Evolutionary conservation across 2,329 filamentous ascomycete species (phyloP), one percentile per base, ranked within the genome.

Genomic region (Cladosporium velox): DNA sequence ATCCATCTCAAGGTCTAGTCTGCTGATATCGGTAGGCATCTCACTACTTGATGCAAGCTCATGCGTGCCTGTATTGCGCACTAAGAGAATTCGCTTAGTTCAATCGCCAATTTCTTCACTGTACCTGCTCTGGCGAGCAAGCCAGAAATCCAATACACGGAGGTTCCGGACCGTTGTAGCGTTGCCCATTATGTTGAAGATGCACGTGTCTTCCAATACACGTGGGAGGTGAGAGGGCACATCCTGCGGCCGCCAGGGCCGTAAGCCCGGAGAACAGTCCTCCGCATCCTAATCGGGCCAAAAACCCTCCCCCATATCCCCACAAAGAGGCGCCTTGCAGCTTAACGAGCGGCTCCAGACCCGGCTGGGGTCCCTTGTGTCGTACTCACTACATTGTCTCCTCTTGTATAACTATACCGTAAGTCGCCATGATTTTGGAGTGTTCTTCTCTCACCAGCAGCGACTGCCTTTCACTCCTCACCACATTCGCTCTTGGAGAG

Each of bases 81-180:
- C 41, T 47, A 47, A 21, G 41, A 11, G 3, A 12, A 24, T 21
- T 55, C 52, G 52, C 52, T 55, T 55, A 21, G n/a, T 34, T 18
- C 52, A 55, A 55, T 55, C 52, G 52, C 52, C 18, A 55, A 55
- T 32, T 55, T 11, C 15, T 55, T 59, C 38, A 26, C 35, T 44
- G 35, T 38, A 52, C 21, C 41, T 32, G 41, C 24, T 49, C 28
- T 49, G 59, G 28, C 59, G 41, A 62, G 59, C n/a, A 35, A 38
- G 6, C n/a, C 51, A 11, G 21, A 52, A 26, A 26, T 38, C 8
- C 35, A 30, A 35, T 47, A 38, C 18, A n/a, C 61, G 61, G 61
- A 64, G 61, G 61, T 57, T 57, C 49, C 61, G 61, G 61, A 64
- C 61, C 63, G 63, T n/a, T 65, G 38, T 59, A 49, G 63, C 63